Conservation (phyloP, 73 alveolate genomes). For the Tetrahymena thermophila region DNA sequence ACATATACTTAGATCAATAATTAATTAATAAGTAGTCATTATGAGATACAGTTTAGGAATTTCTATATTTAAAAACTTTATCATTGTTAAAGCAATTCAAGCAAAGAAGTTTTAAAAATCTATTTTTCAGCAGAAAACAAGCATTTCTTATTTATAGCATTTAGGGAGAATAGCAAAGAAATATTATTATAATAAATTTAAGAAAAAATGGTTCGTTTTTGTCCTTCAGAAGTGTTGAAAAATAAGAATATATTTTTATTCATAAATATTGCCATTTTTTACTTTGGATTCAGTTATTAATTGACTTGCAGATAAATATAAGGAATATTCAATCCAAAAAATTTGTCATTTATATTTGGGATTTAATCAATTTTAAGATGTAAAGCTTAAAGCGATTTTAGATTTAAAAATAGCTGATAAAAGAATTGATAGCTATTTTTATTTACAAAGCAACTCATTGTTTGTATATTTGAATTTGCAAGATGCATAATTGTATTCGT, state of each 20-base stretch:
- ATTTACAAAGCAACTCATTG: not conserved
- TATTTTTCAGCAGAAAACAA: not conserved
- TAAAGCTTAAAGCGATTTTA: not conserved
- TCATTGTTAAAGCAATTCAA: not conserved
- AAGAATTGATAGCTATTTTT: not conserved
- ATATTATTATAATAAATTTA: not conserved
- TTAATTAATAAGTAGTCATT: not conserved
- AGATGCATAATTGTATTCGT: not conserved
- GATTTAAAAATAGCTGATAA: not conserved
- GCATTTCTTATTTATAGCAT: not conserved
- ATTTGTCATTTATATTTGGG: not conserved
- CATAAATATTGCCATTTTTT: not conserved
- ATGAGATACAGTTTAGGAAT: not conserved
- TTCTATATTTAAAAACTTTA: not conserved
- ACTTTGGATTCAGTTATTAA: not conserved
- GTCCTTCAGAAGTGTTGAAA: not conserved
- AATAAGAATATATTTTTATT: not conserved
- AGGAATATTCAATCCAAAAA: not conserved
- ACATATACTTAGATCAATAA: no score
- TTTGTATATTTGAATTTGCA: not conserved
- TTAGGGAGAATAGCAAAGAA: not conserved
- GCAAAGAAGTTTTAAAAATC: not conserved
- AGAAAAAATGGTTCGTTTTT: not conserved
- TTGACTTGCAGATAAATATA: not conserved
- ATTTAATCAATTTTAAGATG: not conserved